phyloP scores from a whole-genome alignment of 192 early-diverging fungal genomes.

The Podochytrium sp. region DNA sequence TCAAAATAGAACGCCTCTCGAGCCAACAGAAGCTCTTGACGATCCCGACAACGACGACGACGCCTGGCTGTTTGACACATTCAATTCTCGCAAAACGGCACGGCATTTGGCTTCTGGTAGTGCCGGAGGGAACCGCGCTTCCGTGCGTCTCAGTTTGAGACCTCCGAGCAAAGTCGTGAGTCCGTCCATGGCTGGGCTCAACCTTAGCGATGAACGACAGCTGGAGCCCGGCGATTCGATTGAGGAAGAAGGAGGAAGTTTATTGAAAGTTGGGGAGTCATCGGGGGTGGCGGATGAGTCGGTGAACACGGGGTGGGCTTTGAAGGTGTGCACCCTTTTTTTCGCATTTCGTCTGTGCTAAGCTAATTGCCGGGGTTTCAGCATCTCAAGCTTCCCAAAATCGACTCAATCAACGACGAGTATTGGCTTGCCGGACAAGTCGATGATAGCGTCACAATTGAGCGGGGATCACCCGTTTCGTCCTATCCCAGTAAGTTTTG shows the following conservation, averaged over 20 bases:
- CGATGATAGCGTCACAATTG: not conserved
- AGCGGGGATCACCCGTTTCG: not conserved
- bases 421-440: not conserved
- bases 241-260: too few relatives aligned
- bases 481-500: not conserved
- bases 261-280: too few relatives aligned
- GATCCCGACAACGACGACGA: constrained; percentile 38
- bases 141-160: not conserved
- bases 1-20: not conserved
- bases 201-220: too few relatives aligned
- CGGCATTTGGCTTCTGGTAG: not conserved
- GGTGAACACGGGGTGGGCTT: not conserved
- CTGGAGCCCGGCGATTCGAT: too few relatives aligned
- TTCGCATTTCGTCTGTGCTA: not conserved
- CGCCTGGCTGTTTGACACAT: constrained; percentile 49
- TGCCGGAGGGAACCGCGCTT: not conserved
- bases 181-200: too few relatives aligned
- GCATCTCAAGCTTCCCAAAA: not conserved
- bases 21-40: constrained; percentile 6
- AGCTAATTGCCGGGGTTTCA: not conserved
- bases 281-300: not conserved
- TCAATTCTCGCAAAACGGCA: constrained; percentile 30
- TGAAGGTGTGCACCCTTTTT: not conserved
- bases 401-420: constrained; percentile 7
- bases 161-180: constrained; percentile 24